Percentiles rank a stretch among this genome's conserved stretches.
Evolutionary conservation across 1,139 yeast genomes (phyloP).

Genomic region (Petasospora rhodanensis): DNA sequence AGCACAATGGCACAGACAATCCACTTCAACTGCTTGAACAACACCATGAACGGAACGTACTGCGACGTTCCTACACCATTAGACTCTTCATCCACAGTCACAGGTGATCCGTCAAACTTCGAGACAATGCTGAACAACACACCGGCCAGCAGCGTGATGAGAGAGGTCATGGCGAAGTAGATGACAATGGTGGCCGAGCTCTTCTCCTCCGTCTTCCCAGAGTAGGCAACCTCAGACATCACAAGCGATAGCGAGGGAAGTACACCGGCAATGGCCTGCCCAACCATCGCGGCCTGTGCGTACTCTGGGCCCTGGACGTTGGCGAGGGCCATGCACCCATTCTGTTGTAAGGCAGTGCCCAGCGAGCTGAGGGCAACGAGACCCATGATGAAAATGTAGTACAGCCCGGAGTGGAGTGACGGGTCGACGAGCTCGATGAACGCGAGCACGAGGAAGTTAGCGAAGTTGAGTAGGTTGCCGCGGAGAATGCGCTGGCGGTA

Average conservation of each 20-base stretch:
- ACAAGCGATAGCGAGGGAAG: slow-evolving; percentile 78
- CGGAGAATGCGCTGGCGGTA: slow-evolving; percentile 52
- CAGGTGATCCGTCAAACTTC: slow-evolving; percentile 21
- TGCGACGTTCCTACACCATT: no score
- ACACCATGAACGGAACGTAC: slow-evolving; percentile 28
- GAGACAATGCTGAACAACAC: slow-evolving; percentile 30
- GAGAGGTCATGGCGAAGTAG: slow-evolving; percentile 68
- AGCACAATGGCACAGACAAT: slow-evolving; percentile 69
- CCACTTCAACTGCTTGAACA: slow-evolving; percentile 46
- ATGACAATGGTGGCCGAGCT: slow-evolving; percentile 39
- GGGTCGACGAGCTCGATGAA: slow-evolving; percentile 47
- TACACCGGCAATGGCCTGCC: slow-evolving; percentile 93
- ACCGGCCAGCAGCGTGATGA: slow-evolving; percentile 51
- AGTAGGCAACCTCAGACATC: slow-evolving; percentile 47
- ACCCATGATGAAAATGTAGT: slow-evolving; percentile 47
- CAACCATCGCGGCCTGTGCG: slow-evolving; percentile 89
- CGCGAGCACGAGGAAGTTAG: slow-evolving; percentile 36
- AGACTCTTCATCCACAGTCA: slow-evolving; percentile 8
- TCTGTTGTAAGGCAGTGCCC: slow-evolving; percentile 76
- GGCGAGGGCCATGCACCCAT: slow-evolving; percentile 85
- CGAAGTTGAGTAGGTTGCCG: slow-evolving; percentile 27
- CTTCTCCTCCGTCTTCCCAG: slow-evolving; percentile 34
- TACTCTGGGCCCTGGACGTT: slow-evolving; percentile 73
- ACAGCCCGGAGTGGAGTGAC: slow-evolving; percentile 36
- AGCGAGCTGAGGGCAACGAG: slow-evolving; percentile 57